A percentile compares a stretch with the other conserved stretches of the same genome.
Evolutionary conservation across 148 eudicot species (phyloP).

Genomic region (Amaranthus hypochondriacus): DNA sequence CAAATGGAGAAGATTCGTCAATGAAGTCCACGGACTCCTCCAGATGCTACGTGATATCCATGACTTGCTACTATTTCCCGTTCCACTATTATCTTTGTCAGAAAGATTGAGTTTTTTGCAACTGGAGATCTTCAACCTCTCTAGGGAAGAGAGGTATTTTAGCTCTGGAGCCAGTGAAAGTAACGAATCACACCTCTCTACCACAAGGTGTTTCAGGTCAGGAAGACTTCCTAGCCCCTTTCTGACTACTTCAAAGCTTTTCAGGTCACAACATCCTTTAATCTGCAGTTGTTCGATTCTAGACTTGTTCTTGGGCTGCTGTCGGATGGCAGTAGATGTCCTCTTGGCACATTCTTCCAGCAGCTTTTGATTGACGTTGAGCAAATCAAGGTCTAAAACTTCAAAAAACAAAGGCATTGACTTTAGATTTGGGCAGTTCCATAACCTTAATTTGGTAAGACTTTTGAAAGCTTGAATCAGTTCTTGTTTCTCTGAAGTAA

Average conservation of each 20-base stretch:
- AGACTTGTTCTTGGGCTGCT: not conserved
- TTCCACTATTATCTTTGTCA: no score
- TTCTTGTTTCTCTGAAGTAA: not conserved
- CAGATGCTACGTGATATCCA: no score
- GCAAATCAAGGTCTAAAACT: conserved; percentile 17
- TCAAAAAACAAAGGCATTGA: conserved; percentile 18
- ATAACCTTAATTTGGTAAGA: conserved; percentile 26
- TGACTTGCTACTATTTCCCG: no score
- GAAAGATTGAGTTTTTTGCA: no score
- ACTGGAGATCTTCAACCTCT: no score
- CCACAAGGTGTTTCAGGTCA: conserved; percentile 12
- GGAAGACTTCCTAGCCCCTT: conserved; percentile 15
- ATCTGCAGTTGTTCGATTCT: conserved; percentile 15
- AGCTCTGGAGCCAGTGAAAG: conserved; percentile 13
- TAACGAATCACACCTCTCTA: conserved; percentile 20
- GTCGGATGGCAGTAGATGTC: not conserved
- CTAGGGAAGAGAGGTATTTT: no score
- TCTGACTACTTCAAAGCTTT: conserved; percentile 13
- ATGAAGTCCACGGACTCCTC: not conserved
- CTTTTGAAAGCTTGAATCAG: conserved; percentile 2
- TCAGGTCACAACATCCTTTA: conserved; percentile 18
- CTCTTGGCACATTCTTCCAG: conserved; percentile 18
- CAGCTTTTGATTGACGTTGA: conserved; percentile 22
- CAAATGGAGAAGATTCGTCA: conserved; percentile 10
- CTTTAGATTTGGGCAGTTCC: conserved; percentile 28